phyloP scores from a whole-genome alignment of 306 rosid genomes.

The Begonia masoniana region DNA sequence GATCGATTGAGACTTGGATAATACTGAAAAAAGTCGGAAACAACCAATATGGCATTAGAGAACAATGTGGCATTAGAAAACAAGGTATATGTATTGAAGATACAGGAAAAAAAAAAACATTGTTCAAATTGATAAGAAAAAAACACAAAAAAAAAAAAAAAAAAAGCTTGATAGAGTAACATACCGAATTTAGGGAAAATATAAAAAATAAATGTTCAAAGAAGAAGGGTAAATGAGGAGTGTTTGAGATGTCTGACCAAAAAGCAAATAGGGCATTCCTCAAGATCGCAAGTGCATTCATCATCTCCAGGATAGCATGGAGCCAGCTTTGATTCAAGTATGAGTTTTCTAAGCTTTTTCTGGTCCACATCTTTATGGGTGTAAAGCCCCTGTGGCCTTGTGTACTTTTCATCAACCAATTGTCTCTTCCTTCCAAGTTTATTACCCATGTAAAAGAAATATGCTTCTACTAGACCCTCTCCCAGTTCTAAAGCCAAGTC shows the following conservation, averaged over 20 bases:
- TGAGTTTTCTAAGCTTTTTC: slow-evolving; percentile 89
- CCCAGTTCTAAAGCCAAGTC: slow-evolving; percentile 19
- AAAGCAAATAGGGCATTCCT: slow-evolving; percentile 99
- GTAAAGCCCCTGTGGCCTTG: slow-evolving; percentile 92
- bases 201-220: no score
- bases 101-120: no score
- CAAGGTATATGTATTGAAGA: no score
- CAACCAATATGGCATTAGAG: neutral
- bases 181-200: no score
- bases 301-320: slow-evolving; percentile 98
- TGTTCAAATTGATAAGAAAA: neutral
- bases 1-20: slow-evolving; percentile 99
- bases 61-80: slow-evolving; percentile 4
- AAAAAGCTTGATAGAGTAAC: neutral
- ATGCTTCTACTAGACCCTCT: slow-evolving; percentile 7
- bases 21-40: slow-evolving; percentile 29
- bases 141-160: neutral
- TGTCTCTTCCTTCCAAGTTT: slow-evolving; percentile 92
- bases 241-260: slow-evolving; percentile 42
- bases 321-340: slow-evolving; percentile 90
- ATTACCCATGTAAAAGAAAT: slow-evolving; percentile 75
- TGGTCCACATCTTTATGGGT: slow-evolving; percentile 96
- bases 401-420: slow-evolving; percentile 83
- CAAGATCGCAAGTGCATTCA: slow-evolving; percentile 45
- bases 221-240: neutral